These are phyloP conservation scores for Phytophthora niederhauseri DNA, from an alignment of 352 stramenopile species.

Conservation along the genomic window DNA sequence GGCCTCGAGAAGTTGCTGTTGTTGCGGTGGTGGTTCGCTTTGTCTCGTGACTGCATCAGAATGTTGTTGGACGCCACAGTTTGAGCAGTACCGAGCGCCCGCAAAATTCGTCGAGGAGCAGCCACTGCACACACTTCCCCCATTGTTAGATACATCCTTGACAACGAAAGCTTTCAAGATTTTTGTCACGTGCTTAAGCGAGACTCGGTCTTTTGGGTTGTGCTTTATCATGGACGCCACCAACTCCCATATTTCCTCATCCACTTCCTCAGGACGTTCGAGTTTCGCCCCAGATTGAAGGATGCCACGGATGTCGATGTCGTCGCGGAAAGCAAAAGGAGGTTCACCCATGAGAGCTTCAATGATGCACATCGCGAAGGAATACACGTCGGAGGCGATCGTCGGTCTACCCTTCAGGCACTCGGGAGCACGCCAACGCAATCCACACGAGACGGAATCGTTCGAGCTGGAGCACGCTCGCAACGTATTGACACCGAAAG, in stretches of 20 bases:
- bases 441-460: not conserved
- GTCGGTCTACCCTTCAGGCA: conserved; percentile 28
- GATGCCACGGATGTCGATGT: conserved; percentile 12
- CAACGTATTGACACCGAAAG: conserved; percentile 27
- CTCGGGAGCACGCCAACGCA: conserved; percentile 39
- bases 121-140: no score
- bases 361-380: conserved; percentile 41
- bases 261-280: conserved; percentile 16
- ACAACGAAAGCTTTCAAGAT: not conserved
- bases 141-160: no score
- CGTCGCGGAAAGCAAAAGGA: conserved; percentile 25
- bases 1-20: no score
- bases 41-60: no score
- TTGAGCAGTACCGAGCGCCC: no score
- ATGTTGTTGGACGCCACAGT: no score
- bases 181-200: not conserved
- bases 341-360: conserved; percentile 28
- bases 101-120: no score
- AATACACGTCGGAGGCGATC: conserved; percentile 39
- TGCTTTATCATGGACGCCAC: conserved; percentile 18
- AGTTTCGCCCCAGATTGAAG: conserved; percentile 17
- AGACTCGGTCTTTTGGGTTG: not conserved
- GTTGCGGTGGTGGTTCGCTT: no score
- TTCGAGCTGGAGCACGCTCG: not conserved
- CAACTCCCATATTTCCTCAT: conserved; percentile 24